These are phyloP conservation scores for Ziziphus jujuba DNA, from an alignment of 306 rosid species.

Conservation along the genomic window DNA sequence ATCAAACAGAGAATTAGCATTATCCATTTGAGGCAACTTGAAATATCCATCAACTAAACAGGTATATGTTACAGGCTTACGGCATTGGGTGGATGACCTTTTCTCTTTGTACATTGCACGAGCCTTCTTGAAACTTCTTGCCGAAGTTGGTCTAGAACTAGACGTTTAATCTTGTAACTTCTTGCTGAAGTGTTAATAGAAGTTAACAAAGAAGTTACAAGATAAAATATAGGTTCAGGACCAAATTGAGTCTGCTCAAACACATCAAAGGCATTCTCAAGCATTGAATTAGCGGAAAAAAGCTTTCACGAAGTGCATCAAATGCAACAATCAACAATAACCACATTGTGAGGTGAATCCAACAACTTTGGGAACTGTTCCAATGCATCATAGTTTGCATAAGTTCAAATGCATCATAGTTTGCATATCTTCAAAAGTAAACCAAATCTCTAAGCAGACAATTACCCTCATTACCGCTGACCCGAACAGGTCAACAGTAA, in stretches of 20 bases:
- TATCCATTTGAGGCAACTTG: slow-evolving; percentile 49
- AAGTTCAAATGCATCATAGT: slow-evolving; percentile 33
- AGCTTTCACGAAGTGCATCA: slow-evolving; percentile 55
- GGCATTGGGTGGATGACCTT: slow-evolving; percentile 46
- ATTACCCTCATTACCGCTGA: slow-evolving; percentile 41
- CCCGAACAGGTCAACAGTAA: slow-evolving; percentile 52
- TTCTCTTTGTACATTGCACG: slow-evolving; percentile 36
- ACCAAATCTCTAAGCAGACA: slow-evolving; percentile 58
- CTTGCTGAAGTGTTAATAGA: no score
- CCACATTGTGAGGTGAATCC: slow-evolving; percentile 42
- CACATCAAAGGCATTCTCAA: slow-evolving; percentile 57
- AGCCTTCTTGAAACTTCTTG: no score
- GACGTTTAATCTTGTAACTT: no score
- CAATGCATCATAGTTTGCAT: slow-evolving; percentile 29
- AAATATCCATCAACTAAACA: slow-evolving; percentile 58
- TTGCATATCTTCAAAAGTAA: slow-evolving; percentile 27
- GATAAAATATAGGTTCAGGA: slow-evolving; percentile 37
- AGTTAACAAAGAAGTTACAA: slow-evolving; percentile 71
- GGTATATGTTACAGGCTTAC: slow-evolving; percentile 52
- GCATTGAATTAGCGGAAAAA: slow-evolving; percentile 60
- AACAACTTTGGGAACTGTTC: slow-evolving; percentile 42
- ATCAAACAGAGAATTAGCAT: slow-evolving; percentile 41
- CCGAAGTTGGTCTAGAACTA: no score
- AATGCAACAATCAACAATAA: slow-evolving; percentile 36
- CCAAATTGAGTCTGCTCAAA: slow-evolving; percentile 44